A percentile compares a stretch with the other conserved stretches of the same genome.
Conservation (phyloP, 495 filamentous ascomycete genomes). For the Hapsidospora chrysogenum region DNA sequence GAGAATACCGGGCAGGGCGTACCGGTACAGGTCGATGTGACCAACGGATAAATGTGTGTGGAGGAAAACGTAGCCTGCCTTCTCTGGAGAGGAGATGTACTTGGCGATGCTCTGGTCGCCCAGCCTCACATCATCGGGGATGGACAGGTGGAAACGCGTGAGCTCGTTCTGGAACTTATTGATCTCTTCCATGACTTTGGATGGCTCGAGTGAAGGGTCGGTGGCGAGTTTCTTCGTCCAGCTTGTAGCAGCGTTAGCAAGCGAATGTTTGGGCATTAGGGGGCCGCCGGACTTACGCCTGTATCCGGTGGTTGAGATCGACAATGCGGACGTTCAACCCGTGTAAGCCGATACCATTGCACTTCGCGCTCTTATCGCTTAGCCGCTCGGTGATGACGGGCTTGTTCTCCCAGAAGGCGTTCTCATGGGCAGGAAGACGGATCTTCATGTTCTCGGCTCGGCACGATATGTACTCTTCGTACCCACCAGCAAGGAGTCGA, state of each 20-base stretch:
- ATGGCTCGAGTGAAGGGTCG: slow-evolving; percentile 2
- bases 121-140: slow-evolving; percentile 4
- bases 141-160: slow-evolving; percentile 1
- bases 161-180: slow-evolving; percentile 5
- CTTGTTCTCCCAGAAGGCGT: slow-evolving; percentile 4
- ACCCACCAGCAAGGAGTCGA: slow-evolving; percentile 4
- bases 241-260: too few relatives aligned
- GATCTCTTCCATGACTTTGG: slow-evolving; percentile 4
- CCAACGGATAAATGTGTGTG: slow-evolving; percentile 7
- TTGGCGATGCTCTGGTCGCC: slow-evolving; percentile 4
- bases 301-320: slow-evolving; percentile 2
- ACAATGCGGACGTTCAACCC: not conserved
- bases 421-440: slow-evolving; percentile 5
- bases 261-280: not conserved
- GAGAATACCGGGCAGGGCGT: slow-evolving; percentile 3
- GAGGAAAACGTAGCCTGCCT: slow-evolving; percentile 5
- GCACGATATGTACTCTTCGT: slow-evolving; percentile 5
- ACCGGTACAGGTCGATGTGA: slow-evolving; percentile 7
- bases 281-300: not conserved
- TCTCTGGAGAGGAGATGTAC: not conserved
- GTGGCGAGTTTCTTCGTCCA: not conserved
- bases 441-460: slow-evolving; percentile 5
- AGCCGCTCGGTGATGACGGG: slow-evolving; percentile 3
- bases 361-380: not conserved
- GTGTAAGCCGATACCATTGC: not conserved